phyloP scores from a whole-genome alignment of 208 protist species.

The Endotrypanum monterogeii region DNA sequence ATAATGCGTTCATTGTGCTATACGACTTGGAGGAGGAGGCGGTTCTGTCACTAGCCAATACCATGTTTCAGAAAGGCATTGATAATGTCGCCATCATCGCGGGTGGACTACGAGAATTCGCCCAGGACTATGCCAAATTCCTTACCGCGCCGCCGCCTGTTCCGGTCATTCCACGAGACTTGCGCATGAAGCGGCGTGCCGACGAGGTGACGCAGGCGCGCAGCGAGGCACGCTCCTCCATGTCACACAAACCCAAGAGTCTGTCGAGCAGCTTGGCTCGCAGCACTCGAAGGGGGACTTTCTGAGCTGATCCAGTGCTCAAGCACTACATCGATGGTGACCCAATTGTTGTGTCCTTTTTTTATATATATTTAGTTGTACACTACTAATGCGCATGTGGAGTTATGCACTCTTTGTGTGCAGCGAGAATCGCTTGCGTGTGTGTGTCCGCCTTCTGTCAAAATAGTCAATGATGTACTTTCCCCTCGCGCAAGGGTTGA shows the following conservation, averaged over 20 bases:
- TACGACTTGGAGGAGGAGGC: conserved; percentile 88
- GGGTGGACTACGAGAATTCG: conserved; percentile 85
- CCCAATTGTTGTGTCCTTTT: not conserved
- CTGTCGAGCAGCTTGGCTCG: conserved; percentile 79
- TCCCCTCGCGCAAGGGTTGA: not conserved
- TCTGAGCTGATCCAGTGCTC: conserved; percentile 1
- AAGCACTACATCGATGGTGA: not conserved
- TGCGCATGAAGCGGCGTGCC: conserved; percentile 66
- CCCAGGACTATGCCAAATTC: conserved; percentile 67
- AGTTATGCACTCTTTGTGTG: not conserved
- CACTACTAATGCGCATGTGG: not conserved
- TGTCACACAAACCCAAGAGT: conserved; percentile 84
- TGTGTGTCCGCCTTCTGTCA: too few species aligned
- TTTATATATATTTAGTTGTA: not conserved
- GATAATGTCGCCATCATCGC: conserved; percentile 86
- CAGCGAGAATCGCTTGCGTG: not conserved
- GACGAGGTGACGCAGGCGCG: conserved; percentile 65
- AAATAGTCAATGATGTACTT: too few species aligned
- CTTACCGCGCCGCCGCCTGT: conserved; percentile 65
- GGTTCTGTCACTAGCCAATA: conserved; percentile 54
- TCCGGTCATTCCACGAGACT: conserved; percentile 69
- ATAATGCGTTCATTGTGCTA: conserved; percentile 78
- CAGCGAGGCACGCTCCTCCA: conserved; percentile 69
- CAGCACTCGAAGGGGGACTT: conserved; percentile 27
- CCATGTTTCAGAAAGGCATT: conserved; percentile 85